These are phyloP conservation scores for Daldinia decipiens DNA, from an alignment of 495 filamentous ascomycete species.

Conservation along the genomic window DNA sequence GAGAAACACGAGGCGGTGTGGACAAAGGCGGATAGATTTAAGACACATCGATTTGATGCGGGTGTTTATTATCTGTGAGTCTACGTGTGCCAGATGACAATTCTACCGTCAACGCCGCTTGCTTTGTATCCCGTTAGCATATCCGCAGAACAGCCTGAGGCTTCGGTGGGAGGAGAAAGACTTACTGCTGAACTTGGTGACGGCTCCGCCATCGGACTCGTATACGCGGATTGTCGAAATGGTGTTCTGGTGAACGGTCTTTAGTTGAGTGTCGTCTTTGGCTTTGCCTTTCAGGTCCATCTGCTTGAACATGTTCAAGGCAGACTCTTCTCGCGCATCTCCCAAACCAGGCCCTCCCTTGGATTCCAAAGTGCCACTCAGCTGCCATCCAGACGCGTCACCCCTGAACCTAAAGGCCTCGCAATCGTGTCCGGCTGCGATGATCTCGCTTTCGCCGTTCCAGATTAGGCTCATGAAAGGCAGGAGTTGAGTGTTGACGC, in stretches of 20 bases:
- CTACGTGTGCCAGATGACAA: slow-evolving; percentile 78
- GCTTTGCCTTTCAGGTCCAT: slow-evolving; percentile 97
- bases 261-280: slow-evolving; percentile 89
- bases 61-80: slow-evolving; percentile 33
- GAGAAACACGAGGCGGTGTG: slow-evolving; percentile 9
- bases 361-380: slow-evolving; percentile 85
- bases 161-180: slow-evolving; percentile 33
- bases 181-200: slow-evolving; percentile 91
- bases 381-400: slow-evolving; percentile 83
- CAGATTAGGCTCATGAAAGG: slow-evolving; percentile 93
- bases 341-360: slow-evolving; percentile 69
- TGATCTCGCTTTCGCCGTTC: slow-evolving; percentile 91
- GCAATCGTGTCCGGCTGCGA: slow-evolving; percentile 96
- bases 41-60: slow-evolving; percentile 23
- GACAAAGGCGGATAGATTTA: slow-evolving; percentile 16
- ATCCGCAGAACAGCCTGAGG: slow-evolving; percentile 17
- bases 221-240: slow-evolving; percentile 84
- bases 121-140: slow-evolving; percentile 66
- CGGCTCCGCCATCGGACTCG: slow-evolving; percentile 69
- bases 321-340: slow-evolving; percentile 68
- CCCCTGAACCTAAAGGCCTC: slow-evolving; percentile 92
- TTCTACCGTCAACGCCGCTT: slow-evolving; percentile 92
- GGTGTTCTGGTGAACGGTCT: slow-evolving; percentile 97
- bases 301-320: slow-evolving; percentile 98
- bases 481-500: slow-evolving; percentile 85